A percentile compares a stretch with the other conserved stretches of the same genome.
phyloP scores from a whole-genome alignment of 2,329 filamentous ascomycete species.

The Sporothrix curviconia region DNA sequence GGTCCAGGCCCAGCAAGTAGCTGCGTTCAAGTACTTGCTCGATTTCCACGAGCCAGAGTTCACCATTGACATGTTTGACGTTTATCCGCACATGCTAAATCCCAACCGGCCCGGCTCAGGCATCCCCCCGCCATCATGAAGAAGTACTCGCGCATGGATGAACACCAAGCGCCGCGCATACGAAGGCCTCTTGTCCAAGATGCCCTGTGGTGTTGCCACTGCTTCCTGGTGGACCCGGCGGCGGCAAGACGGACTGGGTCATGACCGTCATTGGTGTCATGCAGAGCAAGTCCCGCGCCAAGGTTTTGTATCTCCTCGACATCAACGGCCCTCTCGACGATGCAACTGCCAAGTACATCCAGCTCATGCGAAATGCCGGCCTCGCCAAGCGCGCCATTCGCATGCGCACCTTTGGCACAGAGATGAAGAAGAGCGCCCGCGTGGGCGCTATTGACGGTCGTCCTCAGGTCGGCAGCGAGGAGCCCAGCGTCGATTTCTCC shows the following conservation, averaged over 20 bases:
- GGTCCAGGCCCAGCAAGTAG: slow-evolving; percentile 18
- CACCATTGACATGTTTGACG: slow-evolving; percentile 20
- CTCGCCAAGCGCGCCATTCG: slow-evolving; percentile 24
- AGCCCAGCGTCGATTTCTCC: slow-evolving; percentile 20
- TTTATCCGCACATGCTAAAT: slow-evolving; percentile 21
- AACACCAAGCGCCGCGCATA: slow-evolving; percentile 34
- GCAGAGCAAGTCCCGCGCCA: slow-evolving; percentile 24
- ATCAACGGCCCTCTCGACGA: slow-evolving; percentile 43
- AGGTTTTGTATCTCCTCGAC: slow-evolving; percentile 40
- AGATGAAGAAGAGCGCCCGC: slow-evolving; percentile 15
- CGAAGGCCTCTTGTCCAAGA: slow-evolving; percentile 28
- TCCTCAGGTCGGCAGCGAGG: not conserved
- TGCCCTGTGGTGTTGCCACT: slow-evolving; percentile 39
- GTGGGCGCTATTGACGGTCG: not conserved
- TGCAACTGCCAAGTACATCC: slow-evolving; percentile 36
- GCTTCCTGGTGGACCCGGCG: slow-evolving; percentile 41
- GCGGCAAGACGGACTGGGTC: slow-evolving; percentile 43
- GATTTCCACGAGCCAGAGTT: slow-evolving; percentile 20
- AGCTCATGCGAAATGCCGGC: slow-evolving; percentile 31
- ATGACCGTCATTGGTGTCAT: slow-evolving; percentile 34
- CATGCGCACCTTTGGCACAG: slow-evolving; percentile 20
- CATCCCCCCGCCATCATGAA: slow-evolving; percentile 16
- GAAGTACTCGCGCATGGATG: slow-evolving; percentile 30
- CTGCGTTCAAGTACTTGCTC: slow-evolving; percentile 21
- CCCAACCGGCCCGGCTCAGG: slow-evolving; percentile 9